Conservation (phyloP, 2,329 filamentous ascomycete genomes). For the Apiospora rasikravindrae region DNA sequence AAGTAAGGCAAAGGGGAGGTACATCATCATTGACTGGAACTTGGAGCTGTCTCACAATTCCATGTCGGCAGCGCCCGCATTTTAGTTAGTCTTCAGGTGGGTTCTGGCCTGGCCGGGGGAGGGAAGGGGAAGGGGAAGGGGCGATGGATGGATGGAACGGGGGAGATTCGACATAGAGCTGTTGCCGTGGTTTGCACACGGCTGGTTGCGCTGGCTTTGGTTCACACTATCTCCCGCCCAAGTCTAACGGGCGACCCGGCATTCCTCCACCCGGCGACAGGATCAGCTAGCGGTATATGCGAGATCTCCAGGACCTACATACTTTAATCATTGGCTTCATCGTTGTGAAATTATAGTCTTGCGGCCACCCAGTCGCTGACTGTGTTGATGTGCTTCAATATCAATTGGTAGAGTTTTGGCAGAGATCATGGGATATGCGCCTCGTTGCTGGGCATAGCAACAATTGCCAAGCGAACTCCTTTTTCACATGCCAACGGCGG, state of each 20-base stretch:
- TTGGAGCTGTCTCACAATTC: neutral
- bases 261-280: neutral
- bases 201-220: neutral
- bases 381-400: neutral
- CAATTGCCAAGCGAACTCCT: neutral
- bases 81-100: neutral
- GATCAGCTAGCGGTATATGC: neutral
- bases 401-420: conserved; percentile 3
- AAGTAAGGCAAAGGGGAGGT: neutral
- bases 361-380: neutral
- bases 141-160: neutral
- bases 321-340: too few relatives aligned
- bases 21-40: neutral
- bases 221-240: neutral
- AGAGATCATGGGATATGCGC: neutral
- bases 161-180: neutral
- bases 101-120: neutral
- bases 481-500: conserved; percentile 17
- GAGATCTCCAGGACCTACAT: neutral
- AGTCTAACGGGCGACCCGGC: neutral
- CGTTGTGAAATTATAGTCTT: conserved; percentile 8
- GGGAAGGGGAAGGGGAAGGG: neutral
- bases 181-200: neutral
- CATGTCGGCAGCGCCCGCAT: conserved; percentile 5
- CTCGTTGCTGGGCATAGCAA: neutral